A percentile compares a stretch with the other conserved stretches of the same genome.
These are phyloP conservation scores for Trichoderma koningii DNA, from an alignment of 2,329 filamentous ascomycete species.

Conservation along the genomic window DNA sequence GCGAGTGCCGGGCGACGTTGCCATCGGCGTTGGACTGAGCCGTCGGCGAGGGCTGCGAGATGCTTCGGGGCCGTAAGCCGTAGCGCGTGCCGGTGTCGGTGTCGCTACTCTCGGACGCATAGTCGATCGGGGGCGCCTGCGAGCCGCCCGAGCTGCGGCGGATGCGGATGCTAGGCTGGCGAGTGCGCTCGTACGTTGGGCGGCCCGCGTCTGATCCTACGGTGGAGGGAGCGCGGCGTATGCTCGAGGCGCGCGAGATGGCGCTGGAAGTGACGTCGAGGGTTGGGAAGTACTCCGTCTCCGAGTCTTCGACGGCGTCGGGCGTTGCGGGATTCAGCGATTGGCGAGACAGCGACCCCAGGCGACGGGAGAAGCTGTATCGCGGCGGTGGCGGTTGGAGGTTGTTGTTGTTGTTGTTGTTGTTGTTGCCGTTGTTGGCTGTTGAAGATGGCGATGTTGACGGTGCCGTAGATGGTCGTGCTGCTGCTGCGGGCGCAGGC, in stretches of 20 bases:
- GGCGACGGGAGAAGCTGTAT: not conserved
- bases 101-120: constrained; percentile 2
- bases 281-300: constrained; percentile 26
- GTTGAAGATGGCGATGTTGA: not conserved
- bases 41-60: constrained; percentile 40
- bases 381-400: not conserved
- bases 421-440: no score
- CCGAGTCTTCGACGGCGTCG: constrained; percentile 19
- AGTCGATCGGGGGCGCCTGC: not conserved
- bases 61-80: constrained; percentile 39
- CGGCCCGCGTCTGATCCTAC: constrained; percentile 8
- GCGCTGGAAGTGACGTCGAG: constrained; percentile 3
- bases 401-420: not conserved
- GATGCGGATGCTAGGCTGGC: constrained; percentile 34
- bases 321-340: constrained; percentile 17
- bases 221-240: not conserved
- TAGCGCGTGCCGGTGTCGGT: not conserved
- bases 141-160: constrained; percentile 28
- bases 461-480: not conserved
- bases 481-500: not conserved
- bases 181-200: constrained; percentile 18
- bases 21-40: constrained; percentile 28
- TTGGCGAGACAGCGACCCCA: constrained; percentile 2
- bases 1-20: constrained; percentile 35
- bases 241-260: constrained; percentile 12